phyloP scores from a whole-genome alignment of 805 yeast species.

The Kluyveromyces dobzhanskii region DNA sequence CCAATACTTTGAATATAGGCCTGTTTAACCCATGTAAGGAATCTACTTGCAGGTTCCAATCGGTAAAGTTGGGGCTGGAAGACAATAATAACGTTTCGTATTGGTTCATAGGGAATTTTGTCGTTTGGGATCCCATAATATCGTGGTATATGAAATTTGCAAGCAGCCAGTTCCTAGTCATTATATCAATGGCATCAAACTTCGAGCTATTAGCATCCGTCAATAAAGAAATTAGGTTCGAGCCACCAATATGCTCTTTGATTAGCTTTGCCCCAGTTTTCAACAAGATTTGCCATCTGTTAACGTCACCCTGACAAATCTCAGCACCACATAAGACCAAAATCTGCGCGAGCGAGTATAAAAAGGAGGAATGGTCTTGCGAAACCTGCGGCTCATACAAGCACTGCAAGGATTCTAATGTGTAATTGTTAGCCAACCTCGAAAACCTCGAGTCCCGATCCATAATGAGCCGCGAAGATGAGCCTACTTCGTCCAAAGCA shows the following conservation, averaged over 20 bases:
- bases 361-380: slow-evolving; percentile 4
- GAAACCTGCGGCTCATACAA: slow-evolving; percentile 5
- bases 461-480: neutral
- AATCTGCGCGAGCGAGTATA: slow-evolving; percentile 45
- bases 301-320: slow-evolving; percentile 75
- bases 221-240: slow-evolving; percentile 40
- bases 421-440: slow-evolving; percentile 14
- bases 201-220: slow-evolving; percentile 28
- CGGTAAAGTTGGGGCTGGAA: slow-evolving; percentile 1
- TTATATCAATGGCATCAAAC: slow-evolving; percentile 8
- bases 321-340: slow-evolving; percentile 71
- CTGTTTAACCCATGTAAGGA: slow-evolving; percentile 69
- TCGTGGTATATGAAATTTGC: slow-evolving; percentile 80
- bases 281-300: slow-evolving; percentile 62
- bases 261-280: slow-evolving; percentile 59
- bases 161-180: slow-evolving; percentile 53
- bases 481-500: neutral
- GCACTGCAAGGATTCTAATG: slow-evolving; percentile 12
- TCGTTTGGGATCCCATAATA: slow-evolving; percentile 56
- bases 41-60: slow-evolving; percentile 41
- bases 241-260: slow-evolving; percentile 52
- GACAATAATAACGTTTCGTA: slow-evolving; percentile 44
- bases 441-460: slow-evolving; percentile 1
- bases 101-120: slow-evolving; percentile 54
- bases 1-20: slow-evolving; percentile 56